Conservation (phyloP, 352 stramenopile genomes). For the Phytophthora litchii region DNA sequence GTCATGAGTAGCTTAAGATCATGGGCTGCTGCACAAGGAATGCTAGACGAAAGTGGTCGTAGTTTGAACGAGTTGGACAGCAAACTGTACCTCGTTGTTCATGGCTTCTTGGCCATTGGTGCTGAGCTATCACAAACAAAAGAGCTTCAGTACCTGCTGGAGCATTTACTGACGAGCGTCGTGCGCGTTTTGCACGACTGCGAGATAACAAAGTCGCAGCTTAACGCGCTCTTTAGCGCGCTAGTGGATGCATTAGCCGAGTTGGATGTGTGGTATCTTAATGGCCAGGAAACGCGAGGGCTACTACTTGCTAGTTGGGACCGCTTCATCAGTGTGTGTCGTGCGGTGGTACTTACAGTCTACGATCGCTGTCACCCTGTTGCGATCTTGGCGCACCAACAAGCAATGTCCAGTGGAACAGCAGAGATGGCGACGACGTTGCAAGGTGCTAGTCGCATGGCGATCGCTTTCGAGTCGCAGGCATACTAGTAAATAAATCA, state of each 20-base stretch:
- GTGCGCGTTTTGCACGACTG: conserved; percentile 70
- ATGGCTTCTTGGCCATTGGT: conserved; percentile 75
- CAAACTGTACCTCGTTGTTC: conserved; percentile 70
- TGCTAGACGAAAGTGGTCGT: conserved; percentile 18
- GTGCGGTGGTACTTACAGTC: conserved; percentile 52
- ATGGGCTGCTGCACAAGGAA: conserved; percentile 12
- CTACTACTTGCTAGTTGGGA: conserved; percentile 73
- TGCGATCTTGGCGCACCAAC: conserved; percentile 12
- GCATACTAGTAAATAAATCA: conserved; percentile 17
- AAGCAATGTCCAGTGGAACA: conserved; percentile 7
- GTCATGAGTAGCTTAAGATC: conserved; percentile 47
- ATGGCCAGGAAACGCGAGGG: conserved; percentile 59
- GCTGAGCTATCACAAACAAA: conserved; percentile 78
- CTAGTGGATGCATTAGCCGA: conserved; percentile 70
- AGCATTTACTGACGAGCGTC: conserved; percentile 66
- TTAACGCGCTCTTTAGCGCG: conserved; percentile 66
- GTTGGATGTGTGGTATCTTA: conserved; percentile 80
- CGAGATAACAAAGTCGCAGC: conserved; percentile 37
- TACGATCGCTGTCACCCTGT: conserved; percentile 52
- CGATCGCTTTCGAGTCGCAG: conserved; percentile 15
- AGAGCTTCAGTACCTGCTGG: conserved; percentile 72
- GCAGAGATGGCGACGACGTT: conserved; percentile 4
- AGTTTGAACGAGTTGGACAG: conserved; percentile 38
- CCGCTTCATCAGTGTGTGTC: conserved; percentile 70
- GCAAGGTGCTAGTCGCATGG: conserved; percentile 10